A percentile compares a stretch with the other conserved stretches of the same genome.
phyloP scores from a whole-genome alignment of 768 basidiomycete genomes.

The Psilocybe cubensis region DNA sequence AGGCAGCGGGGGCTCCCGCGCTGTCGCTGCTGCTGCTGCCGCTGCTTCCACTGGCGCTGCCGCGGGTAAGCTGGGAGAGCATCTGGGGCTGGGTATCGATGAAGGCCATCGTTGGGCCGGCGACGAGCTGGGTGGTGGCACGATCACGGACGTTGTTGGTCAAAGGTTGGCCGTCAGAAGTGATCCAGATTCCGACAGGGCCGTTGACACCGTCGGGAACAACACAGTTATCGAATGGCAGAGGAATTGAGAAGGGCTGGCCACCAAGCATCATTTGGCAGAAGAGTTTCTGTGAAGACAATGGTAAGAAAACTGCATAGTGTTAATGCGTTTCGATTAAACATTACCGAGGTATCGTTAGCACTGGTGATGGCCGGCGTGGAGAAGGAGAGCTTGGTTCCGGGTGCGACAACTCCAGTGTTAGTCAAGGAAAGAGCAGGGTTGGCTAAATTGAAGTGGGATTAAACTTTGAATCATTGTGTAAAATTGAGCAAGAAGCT shows the following conservation, averaged over 20 bases:
- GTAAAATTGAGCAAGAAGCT: background rate
- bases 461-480: background rate
- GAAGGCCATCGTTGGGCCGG: constrained; percentile 73
- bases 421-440: constrained; percentile 65
- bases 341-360: constrained; percentile 43
- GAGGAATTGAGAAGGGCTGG: constrained; percentile 50
- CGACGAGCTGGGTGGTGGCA: constrained; percentile 56
- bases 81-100: constrained; percentile 61
- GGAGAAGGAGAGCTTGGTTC: constrained; percentile 65
- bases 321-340: background rate
- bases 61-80: constrained; percentile 49
- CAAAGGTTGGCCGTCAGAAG: constrained; percentile 63
- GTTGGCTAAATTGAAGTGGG: constrained; percentile 46
- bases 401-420: constrained; percentile 55
- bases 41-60: constrained; percentile 4
- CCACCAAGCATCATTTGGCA: constrained; percentile 83
- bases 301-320: constrained; percentile 5
- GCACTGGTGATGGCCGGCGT: constrained; percentile 58
- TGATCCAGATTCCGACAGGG: constrained; percentile 75
- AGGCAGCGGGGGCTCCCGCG: constrained; percentile 8
- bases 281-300: constrained; percentile 47
- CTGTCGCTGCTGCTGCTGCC: constrained; percentile 11
- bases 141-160: constrained; percentile 63
- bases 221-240: constrained; percentile 62
- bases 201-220: constrained; percentile 74